These are phyloP conservation scores for Thalassiosira allenii DNA, from an alignment of 352 stramenopile species.

Conservation along the genomic window DNA sequence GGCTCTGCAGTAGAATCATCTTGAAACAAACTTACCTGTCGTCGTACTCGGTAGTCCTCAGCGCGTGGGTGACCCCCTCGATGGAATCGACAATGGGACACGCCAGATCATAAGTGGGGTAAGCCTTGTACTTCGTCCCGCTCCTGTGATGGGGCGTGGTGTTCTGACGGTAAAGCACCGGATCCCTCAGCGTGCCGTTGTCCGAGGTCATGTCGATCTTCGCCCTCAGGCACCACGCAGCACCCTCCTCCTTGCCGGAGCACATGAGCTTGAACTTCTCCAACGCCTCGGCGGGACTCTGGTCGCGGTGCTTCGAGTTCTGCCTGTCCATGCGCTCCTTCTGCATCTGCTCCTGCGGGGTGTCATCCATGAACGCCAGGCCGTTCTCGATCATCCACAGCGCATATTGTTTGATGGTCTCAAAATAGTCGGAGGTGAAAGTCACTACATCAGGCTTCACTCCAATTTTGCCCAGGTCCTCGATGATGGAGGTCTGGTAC, in stretches of 20 bases:
- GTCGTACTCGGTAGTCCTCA: constrained; percentile 99
- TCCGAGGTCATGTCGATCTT: constrained; percentile 91
- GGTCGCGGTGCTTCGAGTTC: constrained; percentile 91
- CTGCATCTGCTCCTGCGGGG: constrained; percentile 96
- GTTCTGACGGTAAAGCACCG: constrained; percentile 90
- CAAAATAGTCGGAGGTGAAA: constrained; percentile 99
- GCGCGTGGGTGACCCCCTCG: constrained; percentile 98
- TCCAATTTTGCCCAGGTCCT: constrained; percentile 82
- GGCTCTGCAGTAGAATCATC: too few species aligned
- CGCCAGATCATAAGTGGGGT: constrained; percentile 99
- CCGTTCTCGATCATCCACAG: constrained; percentile 94
- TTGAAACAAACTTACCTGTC: too few species aligned
- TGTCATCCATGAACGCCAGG: constrained; percentile 99
- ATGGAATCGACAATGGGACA: constrained; percentile 99
- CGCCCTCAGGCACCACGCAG: constrained; percentile 92
- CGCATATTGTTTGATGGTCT: constrained; percentile 93
- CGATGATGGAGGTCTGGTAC: constrained; percentile 92
- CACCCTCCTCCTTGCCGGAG: constrained; percentile 89
- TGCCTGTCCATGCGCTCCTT: constrained; percentile 94
- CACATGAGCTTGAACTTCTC: constrained; percentile 97
- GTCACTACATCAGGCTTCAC: constrained; percentile 88
- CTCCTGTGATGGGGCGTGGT: constrained; percentile 87
- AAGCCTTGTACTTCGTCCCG: constrained; percentile 97
- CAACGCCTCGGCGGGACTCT: constrained; percentile 89
- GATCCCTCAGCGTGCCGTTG: constrained; percentile 94